Conservation (phyloP, 371 early-diverging fungal species). For the Blakeslea trispora region DNA sequence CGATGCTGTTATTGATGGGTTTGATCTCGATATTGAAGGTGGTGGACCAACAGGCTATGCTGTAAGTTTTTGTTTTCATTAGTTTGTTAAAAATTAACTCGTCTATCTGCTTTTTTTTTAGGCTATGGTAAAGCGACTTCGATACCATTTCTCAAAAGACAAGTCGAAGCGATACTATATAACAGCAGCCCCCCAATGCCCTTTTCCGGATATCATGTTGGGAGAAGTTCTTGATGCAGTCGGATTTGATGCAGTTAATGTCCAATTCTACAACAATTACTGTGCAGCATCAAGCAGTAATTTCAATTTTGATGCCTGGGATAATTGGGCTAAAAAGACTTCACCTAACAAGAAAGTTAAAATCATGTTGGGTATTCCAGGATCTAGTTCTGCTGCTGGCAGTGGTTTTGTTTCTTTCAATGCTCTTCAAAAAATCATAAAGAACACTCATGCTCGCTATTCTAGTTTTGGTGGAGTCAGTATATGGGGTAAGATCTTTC, state of each 20-base stretch:
- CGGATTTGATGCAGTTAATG: conserved; percentile 63
- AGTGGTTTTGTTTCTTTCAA: conserved; percentile 56
- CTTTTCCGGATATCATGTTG: conserved; percentile 63
- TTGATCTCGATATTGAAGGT: conserved; percentile 75
- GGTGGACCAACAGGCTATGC: conserved; percentile 54
- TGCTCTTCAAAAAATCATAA: conserved; percentile 37
- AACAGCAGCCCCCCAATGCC: conserved; percentile 76
- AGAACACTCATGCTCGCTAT: conserved; percentile 33
- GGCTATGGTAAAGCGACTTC: conserved; percentile 43
- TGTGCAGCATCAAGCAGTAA: conserved; percentile 51
- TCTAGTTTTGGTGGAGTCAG: conserved; percentile 67
- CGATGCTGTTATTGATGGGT: conserved; percentile 62
- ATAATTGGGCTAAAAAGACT: conserved; percentile 55
- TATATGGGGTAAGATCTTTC: conserved; percentile 55
- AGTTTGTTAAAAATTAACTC: not conserved
- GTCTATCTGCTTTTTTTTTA: conserved; percentile 7
- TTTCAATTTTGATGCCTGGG: conserved; percentile 69
- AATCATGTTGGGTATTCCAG: conserved; percentile 63
- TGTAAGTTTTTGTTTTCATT: conserved; percentile 13
- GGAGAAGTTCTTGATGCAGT: conserved; percentile 42
- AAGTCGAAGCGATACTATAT: conserved; percentile 45
- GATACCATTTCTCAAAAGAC: conserved; percentile 27
- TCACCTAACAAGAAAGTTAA: conserved; percentile 63
- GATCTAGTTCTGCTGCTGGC: conserved; percentile 62
- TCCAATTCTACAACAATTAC: conserved; percentile 79